Percentiles rank a stretch among this genome's conserved stretches.
These are phyloP conservation scores for Agrostemma githago DNA, from an alignment of 148 eudicot genomes.

Conservation along the genomic window DNA sequence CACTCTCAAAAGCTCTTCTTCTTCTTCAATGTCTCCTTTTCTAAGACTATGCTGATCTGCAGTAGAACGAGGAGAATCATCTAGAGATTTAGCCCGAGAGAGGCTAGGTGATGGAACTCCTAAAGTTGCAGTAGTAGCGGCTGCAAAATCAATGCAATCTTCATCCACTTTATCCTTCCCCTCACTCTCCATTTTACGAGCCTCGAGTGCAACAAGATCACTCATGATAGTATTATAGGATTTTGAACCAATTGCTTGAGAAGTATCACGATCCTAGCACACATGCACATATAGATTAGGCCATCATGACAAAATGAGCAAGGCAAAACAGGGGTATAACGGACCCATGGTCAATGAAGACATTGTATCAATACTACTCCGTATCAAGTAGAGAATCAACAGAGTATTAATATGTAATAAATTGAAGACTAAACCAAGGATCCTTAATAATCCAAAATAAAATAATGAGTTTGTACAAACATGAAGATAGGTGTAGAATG, in stretches of 20 bases:
- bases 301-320: constrained; percentile 4
- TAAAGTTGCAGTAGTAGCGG: constrained; percentile 89
- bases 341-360: too few relatives aligned
- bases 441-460: not conserved
- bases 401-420: not conserved
- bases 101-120: constrained; percentile 91
- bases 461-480: not conserved
- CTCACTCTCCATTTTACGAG: constrained; percentile 43
- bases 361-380: not conserved
- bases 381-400: not conserved
- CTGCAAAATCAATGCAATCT: constrained; percentile 84
- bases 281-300: constrained; percentile 19
- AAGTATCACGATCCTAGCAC: constrained; percentile 67
- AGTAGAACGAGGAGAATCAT: constrained; percentile 42
- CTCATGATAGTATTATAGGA: constrained; percentile 86
- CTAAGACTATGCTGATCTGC: constrained; percentile 30
- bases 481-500: not conserved
- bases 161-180: constrained; percentile 44
- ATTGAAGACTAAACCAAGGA: not conserved
- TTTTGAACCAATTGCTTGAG: constrained; percentile 66
- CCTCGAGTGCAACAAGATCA: constrained; percentile 87
- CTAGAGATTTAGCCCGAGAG: constrained; percentile 62
- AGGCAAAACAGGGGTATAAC: not conserved
- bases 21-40: constrained; percentile 83
- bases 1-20: constrained; percentile 54